phyloP scores from a whole-genome alignment of 371 early-diverging fungal genomes.

The Globomyces sp. region DNA sequence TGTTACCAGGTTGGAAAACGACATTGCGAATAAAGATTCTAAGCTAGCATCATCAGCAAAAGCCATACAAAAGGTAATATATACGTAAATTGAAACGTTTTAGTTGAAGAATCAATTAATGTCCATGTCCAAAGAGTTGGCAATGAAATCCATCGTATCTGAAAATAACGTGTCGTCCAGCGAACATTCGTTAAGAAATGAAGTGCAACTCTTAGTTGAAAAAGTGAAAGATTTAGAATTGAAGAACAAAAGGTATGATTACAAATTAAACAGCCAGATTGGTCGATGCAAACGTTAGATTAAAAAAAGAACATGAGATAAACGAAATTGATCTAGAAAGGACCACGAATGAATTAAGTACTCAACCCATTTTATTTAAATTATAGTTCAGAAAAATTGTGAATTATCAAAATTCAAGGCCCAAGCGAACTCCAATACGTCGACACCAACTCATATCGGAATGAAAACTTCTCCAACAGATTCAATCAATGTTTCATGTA shows the following conservation, averaged over 20 bases:
- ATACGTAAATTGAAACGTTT: not conserved
- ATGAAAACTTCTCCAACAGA: too few relatives aligned
- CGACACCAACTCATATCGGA: too few relatives aligned
- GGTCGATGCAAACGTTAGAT: slow-evolving; percentile 21
- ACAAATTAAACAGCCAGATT: slow-evolving; percentile 7
- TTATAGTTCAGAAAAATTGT: not conserved
- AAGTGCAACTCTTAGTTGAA: slow-evolving; percentile 4
- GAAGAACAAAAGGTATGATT: slow-evolving; percentile 14
- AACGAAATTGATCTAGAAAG: slow-evolving; percentile 12
- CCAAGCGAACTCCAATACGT: not conserved
- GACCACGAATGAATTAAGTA: slow-evolving; percentile 5
- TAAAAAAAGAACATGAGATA: slow-evolving; percentile 23
- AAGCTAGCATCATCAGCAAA: slow-evolving; percentile 25
- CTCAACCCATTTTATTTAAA: not conserved
- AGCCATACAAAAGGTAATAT: slow-evolving; percentile 23
- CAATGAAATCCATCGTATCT: slow-evolving; percentile 16
- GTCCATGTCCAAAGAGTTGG: slow-evolving; percentile 24
- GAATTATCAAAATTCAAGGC: slow-evolving; percentile 2
- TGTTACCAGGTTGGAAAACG: slow-evolving; percentile 23
- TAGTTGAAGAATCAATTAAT: slow-evolving; percentile 25
- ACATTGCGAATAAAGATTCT: slow-evolving; percentile 23
- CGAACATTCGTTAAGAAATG: slow-evolving; percentile 3
- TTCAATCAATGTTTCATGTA: too few relatives aligned
- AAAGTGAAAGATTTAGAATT: slow-evolving; percentile 24
- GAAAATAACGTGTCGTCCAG: not conserved